Evolutionary conservation across 2,329 filamentous ascomycete species (phyloP).

Genomic region (Trichoderma sp.): DNA sequence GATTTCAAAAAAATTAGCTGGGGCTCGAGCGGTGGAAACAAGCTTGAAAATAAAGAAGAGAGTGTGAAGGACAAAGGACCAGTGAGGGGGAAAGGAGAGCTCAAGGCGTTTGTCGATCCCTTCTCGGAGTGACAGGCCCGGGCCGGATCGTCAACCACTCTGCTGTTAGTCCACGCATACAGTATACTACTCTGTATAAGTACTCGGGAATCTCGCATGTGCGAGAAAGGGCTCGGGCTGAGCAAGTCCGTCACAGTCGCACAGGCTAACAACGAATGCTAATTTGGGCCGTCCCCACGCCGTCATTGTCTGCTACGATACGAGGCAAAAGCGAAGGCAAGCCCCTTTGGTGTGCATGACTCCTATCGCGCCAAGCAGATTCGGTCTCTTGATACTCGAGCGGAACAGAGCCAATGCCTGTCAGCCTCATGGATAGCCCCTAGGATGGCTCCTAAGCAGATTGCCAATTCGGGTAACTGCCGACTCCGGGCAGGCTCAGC

Average conservation of each 20-base stretch:
- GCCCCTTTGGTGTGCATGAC: conserved; percentile 19
- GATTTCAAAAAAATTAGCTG: background rate
- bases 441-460: conserved; percentile 6
- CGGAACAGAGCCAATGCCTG: conserved; percentile 15
- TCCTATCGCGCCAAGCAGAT: conserved; percentile 4
- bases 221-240: background rate
- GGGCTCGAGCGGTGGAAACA: background rate
- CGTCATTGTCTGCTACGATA: background rate
- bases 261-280: background rate
- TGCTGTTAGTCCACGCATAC: background rate
- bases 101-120: background rate
- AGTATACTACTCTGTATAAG: background rate
- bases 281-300: background rate
- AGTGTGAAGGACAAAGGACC: background rate
- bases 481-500: conserved; percentile 9
- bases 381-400: background rate
- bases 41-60: background rate
- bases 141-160: conserved; percentile 14
- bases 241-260: background rate
- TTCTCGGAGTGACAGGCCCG: background rate
- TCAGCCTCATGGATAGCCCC: conserved; percentile 18
- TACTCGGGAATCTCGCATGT: conserved; percentile 3
- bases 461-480: conserved; percentile 17
- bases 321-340: background rate
- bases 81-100: background rate